These are phyloP conservation scores for Geotrichum macrosporum DNA, from an alignment of 1,139 yeast genomes.

Conservation along the genomic window DNA sequence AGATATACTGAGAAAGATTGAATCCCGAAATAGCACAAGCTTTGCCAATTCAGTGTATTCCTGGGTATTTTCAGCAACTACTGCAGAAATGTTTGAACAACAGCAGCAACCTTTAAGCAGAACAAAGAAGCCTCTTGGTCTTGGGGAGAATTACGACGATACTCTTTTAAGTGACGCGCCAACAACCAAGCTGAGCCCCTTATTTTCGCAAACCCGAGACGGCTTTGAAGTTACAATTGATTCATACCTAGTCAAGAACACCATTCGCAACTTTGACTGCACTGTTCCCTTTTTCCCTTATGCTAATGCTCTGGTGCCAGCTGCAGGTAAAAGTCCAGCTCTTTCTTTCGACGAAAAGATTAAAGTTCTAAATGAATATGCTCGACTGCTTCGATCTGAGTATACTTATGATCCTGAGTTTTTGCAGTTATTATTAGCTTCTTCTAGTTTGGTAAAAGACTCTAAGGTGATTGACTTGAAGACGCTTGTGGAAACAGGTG, in stretches of 20 bases:
- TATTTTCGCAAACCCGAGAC: slow-evolving; percentile 48
- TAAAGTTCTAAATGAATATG: slow-evolving; percentile 14
- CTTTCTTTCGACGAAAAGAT: slow-evolving; percentile 17
- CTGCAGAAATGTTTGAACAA: slow-evolving; percentile 18
- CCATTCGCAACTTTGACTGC: slow-evolving; percentile 42
- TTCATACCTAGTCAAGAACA: slow-evolving; percentile 48
- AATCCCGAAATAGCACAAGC: slow-evolving; percentile 33
- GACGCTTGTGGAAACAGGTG: slow-evolving; percentile 53
- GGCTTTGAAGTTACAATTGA: slow-evolving; percentile 55
- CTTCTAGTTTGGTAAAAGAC: slow-evolving; percentile 31
- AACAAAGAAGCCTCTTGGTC: slow-evolving; percentile 2
- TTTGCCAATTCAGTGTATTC: slow-evolving; percentile 21
- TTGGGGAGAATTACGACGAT: slow-evolving; percentile 18
- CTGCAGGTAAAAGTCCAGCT: not conserved
- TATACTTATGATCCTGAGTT: slow-evolving; percentile 34
- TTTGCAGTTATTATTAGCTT: slow-evolving; percentile 32
- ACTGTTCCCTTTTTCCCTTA: slow-evolving; percentile 21
- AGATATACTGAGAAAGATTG: slow-evolving; percentile 52
- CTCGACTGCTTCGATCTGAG: slow-evolving; percentile 19
- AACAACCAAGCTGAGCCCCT: slow-evolving; percentile 27
- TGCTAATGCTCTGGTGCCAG: slow-evolving; percentile 5
- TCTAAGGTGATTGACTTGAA: slow-evolving; percentile 46
- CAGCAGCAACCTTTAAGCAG: slow-evolving; percentile 6
- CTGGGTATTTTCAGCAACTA: slow-evolving; percentile 21
- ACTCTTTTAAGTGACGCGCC: slow-evolving; percentile 16